Evolutionary conservation across 192 early-diverging fungal genomes (phyloP).

Genomic region (Spizellomyces sp.): DNA sequence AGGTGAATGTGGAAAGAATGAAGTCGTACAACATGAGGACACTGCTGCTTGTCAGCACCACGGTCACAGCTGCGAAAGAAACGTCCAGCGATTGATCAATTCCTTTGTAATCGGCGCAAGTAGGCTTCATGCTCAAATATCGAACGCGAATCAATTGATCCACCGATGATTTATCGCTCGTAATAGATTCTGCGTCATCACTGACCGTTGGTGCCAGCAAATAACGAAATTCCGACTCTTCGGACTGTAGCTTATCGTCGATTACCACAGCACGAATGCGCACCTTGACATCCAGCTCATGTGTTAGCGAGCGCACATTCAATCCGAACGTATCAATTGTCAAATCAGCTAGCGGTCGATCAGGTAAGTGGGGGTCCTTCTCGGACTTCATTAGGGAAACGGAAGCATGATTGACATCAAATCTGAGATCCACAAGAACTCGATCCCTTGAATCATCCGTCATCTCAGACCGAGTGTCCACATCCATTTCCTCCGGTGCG

Average conservation of each 20-base stretch:
- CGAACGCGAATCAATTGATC: slow-evolving; percentile 66
- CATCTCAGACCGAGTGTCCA: slow-evolving; percentile 30
- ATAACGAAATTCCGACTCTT: slow-evolving; percentile 57
- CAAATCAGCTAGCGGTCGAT: slow-evolving; percentile 65
- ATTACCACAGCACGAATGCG: slow-evolving; percentile 78
- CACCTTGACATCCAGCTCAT: slow-evolving; percentile 74
- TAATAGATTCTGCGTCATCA: slow-evolving; percentile 8
- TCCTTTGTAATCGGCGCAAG: slow-evolving; percentile 78
- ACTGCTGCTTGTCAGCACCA: slow-evolving; percentile 83
- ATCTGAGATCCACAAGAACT: slow-evolving; percentile 50
- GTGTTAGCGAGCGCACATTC: slow-evolving; percentile 68
- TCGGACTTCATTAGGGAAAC: slow-evolving; percentile 64
- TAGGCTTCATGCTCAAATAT: slow-evolving; percentile 71
- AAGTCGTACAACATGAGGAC: slow-evolving; percentile 87
- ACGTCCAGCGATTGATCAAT: slow-evolving; percentile 83
- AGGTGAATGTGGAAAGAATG: slow-evolving; percentile 50
- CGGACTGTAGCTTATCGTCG: slow-evolving; percentile 59
- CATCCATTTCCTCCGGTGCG: slow-evolving; percentile 48
- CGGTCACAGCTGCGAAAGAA: slow-evolving; percentile 71
- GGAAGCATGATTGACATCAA: slow-evolving; percentile 70
- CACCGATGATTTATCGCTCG: slow-evolving; percentile 2
- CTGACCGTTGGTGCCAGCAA: slow-evolving; percentile 44
- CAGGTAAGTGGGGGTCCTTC: slow-evolving; percentile 40
- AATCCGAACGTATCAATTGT: slow-evolving; percentile 72
- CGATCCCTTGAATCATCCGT: slow-evolving; percentile 15